Base-by-base conservation (phyloP, 1,284 basidiomycete species). In the Papiliotrema fonsecae region DNA sequence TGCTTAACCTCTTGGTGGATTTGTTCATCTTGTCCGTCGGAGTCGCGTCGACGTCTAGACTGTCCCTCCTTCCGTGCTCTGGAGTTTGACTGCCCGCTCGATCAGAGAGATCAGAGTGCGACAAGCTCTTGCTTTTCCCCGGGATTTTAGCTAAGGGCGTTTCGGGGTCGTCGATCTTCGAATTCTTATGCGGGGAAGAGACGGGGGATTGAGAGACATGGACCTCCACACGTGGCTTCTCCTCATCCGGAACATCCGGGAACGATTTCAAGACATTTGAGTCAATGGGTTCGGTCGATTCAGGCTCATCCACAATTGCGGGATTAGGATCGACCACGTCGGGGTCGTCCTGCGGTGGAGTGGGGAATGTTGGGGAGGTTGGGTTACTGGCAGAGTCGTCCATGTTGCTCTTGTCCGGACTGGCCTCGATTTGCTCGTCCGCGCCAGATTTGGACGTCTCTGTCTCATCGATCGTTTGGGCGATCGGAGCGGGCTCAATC, bases 221-320 rank as follows among this genome's bases (percentile, higher is more conserved):
- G 2, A 72, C 66, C 22, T 65, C 55, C 13, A 72, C 66, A 24
- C 68, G 56, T 0, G 67, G 67, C 47, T 67, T 64, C 39, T 62
- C 58, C 42, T 69, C 68, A 47, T 69, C 65, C 7, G 70, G 70
- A 2, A 72, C 70, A 19, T 57, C 57, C 2, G 70, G 70, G 60
- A 72, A 70, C 0, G 57, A 52, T 35, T 58, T 57, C 21, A 64
- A 36, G 35, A 65, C 46, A 5, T 41, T 32, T 1, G 52, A 40
- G 47, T 67, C 64, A 28, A 67, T 45, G 10, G 62, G 64, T 4
- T 62, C 62, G 22, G 43, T 35, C 14, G 39, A 22, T 2, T 21
- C 31, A 16, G 16, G 27, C 5, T 21, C 41, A 38, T 47, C 34
- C 44, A 24, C 18, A 40, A 45, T 11, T 3, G 26, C 19, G 7